Evolutionary conservation across 192 early-diverging fungal species (phyloP).

Genomic region (Coemansia sp.): DNA sequence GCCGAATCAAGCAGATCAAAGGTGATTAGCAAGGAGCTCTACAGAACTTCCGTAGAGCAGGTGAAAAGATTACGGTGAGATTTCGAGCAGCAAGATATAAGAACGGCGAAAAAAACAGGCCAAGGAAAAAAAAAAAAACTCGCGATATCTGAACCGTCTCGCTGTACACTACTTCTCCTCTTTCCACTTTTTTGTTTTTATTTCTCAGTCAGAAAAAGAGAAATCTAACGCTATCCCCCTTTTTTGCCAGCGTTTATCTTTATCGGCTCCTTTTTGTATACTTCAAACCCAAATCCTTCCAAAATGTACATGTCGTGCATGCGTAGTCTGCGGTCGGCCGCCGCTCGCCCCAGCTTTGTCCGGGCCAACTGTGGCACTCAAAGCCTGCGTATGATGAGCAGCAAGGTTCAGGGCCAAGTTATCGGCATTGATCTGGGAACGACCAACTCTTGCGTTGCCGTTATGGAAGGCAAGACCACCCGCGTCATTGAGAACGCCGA

Average conservation of each 20-base stretch:
- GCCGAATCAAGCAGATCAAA: slow-evolving; percentile 20
- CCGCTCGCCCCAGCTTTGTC: slow-evolving; percentile 31
- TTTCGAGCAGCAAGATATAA: not conserved
- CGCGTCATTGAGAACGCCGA: slow-evolving; percentile 97
- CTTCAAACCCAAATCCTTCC: not conserved
- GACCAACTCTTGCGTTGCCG: slow-evolving; percentile 99
- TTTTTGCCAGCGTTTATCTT: not conserved
- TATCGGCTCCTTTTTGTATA: slow-evolving; percentile 7
- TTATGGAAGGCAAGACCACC: slow-evolving; percentile 98
- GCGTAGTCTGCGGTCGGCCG: slow-evolving; percentile 47
- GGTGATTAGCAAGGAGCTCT: slow-evolving; percentile 15
- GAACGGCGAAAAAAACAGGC: not conserved
- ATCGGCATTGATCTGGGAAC: slow-evolving; percentile 99
- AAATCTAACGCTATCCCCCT: not conserved
- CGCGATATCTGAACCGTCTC: not conserved
- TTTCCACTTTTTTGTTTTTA: not conserved
- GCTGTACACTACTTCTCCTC: not conserved
- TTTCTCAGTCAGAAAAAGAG: not conserved
- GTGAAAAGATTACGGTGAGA: not conserved
- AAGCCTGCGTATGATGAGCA: slow-evolving; percentile 52
- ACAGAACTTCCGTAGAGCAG: slow-evolving; percentile 7
- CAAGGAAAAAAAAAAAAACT: not conserved
- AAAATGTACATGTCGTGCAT: slow-evolving; percentile 56
- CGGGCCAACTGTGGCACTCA: slow-evolving; percentile 11
- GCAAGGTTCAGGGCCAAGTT: slow-evolving; percentile 73